Evolutionary conservation across 2,329 filamentous ascomycete species (phyloP).

Genomic region (Alternaria incomplexa): DNA sequence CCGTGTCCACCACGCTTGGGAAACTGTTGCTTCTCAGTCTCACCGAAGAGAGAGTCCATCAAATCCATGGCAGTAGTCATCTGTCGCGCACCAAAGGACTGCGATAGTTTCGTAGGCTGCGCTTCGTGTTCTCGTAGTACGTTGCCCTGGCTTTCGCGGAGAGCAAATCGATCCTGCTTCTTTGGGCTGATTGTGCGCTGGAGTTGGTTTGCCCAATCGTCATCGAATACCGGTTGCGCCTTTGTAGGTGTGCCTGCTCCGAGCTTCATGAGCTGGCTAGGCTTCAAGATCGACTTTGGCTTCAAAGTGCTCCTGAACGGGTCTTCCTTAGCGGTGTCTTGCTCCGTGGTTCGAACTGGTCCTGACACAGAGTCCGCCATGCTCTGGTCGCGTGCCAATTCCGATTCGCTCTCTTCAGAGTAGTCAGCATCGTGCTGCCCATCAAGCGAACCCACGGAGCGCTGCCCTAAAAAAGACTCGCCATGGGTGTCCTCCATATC

Average conservation of each 20-base stretch:
- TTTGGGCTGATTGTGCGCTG: constrained; percentile 92
- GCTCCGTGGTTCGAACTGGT: constrained; percentile 79
- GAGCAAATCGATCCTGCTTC: constrained; percentile 82
- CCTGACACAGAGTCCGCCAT: constrained; percentile 79
- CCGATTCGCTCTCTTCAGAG: constrained; percentile 72
- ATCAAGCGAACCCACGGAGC: constrained; percentile 81
- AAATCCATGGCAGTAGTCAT: constrained; percentile 91
- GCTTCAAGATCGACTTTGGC: constrained; percentile 59
- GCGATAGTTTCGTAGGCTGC: constrained; percentile 41
- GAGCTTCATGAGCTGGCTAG: constrained; percentile 38
- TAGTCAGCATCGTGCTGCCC: constrained; percentile 66
- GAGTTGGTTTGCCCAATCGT: constrained; percentile 93
- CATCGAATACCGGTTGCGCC: constrained; percentile 64
- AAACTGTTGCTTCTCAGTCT: constrained; percentile 57
- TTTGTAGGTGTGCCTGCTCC: constrained; percentile 61
- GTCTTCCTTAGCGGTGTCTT: constrained; percentile 52
- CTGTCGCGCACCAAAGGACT: constrained; percentile 56
- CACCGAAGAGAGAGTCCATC: constrained; percentile 93
- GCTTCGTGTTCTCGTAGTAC: constrained; percentile 58
- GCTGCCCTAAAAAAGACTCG: constrained; percentile 91
- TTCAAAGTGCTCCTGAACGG: constrained; percentile 42
- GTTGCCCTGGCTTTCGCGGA: constrained; percentile 69
- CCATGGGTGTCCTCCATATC: constrained; percentile 56
- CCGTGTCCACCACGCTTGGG: constrained; percentile 63
- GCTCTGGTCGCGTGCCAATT: constrained; percentile 71